Percentiles rank a stretch among this genome's conserved stretches.
phyloP scores from a whole-genome alignment of 2,329 filamentous ascomycete species.

The Exophiala oligosperma region DNA sequence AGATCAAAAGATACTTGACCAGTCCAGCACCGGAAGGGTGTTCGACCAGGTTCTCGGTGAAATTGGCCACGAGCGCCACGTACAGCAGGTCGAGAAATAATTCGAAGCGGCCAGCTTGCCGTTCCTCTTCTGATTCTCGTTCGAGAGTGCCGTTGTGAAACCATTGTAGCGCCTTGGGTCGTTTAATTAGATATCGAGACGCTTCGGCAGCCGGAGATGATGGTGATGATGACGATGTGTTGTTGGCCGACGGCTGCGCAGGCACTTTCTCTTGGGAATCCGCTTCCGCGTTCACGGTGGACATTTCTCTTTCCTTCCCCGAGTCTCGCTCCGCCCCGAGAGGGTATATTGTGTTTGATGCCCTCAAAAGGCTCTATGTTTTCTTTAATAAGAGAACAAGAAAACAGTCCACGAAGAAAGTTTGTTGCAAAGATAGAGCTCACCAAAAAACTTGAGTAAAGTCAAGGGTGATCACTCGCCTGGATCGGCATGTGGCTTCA shows the following conservation, averaged over 20 bases:
- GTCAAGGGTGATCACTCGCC: no score
- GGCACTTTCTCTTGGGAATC: not conserved
- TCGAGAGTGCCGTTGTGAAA: conserved; percentile 45
- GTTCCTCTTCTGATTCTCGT: conserved; percentile 46
- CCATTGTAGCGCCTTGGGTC: conserved; percentile 46
- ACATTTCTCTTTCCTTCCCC: no score
- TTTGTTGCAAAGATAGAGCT: no score
- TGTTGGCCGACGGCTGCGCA: no score
- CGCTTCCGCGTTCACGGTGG: no score
- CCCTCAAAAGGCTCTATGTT: no score
- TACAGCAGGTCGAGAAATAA: conserved; percentile 53
- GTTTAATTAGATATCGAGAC: conserved; percentile 32
- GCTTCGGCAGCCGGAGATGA: not conserved
- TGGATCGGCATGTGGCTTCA: no score
- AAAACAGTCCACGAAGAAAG: no score
- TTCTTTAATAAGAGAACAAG: no score
- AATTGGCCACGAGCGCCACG: conserved; percentile 47
- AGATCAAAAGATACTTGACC: conserved; percentile 51
- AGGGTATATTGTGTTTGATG: no score
- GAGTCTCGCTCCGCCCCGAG: no score
- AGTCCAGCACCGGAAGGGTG: conserved; percentile 46
- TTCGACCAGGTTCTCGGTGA: conserved; percentile 51
- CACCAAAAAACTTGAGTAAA: no score
- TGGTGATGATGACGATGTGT: not conserved
- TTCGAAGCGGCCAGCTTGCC: conserved; percentile 48